phyloP scores from a whole-genome alignment of 768 basidiomycete genomes.

The Collybia mongolica region DNA sequence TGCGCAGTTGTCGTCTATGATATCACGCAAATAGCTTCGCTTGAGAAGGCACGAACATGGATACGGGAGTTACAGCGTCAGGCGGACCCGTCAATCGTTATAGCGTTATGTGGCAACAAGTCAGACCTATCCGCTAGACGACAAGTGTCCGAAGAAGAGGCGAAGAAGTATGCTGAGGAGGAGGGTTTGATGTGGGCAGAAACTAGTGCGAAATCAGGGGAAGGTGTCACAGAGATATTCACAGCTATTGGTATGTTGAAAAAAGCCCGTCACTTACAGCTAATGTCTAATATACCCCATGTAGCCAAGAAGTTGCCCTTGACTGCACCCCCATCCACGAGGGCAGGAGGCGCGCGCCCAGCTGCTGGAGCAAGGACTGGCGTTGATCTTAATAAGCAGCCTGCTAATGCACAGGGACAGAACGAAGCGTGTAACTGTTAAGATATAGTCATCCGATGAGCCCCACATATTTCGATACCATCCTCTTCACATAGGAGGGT shows the following conservation, averaged over 20 bases:
- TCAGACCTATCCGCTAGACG: conserved; percentile 81
- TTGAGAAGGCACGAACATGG: conserved; percentile 96
- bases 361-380: conserved; percentile 56
- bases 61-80: conserved; percentile 96
- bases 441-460: conserved; percentile 7
- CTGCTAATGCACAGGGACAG: conserved; percentile 44
- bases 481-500: conserved; percentile 17
- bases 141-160: conserved; percentile 85
- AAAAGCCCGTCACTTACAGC: not conserved
- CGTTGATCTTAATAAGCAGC: conserved; percentile 80
- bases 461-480: conserved; percentile 10
- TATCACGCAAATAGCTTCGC: conserved; percentile 87
- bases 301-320: conserved; percentile 89
- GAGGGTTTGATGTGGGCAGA: conserved; percentile 93
- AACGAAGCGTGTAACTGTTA: conserved; percentile 80
- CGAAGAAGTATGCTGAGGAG: conserved; percentile 89
- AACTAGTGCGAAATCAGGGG: conserved; percentile 87
- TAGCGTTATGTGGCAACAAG: conserved; percentile 97
- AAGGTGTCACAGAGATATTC: conserved; percentile 85
- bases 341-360: conserved; percentile 54
- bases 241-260: conserved; percentile 69
- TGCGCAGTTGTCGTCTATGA: conserved; percentile 96
- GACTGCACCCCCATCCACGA: conserved; percentile 65
- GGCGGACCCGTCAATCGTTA: conserved; percentile 95
- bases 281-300: not conserved